Evolutionary conservation across 495 filamentous ascomycete species (phyloP), one percentile per base, ranked within the genome.

Genomic region (Jackrogersella multiformis): DNA sequence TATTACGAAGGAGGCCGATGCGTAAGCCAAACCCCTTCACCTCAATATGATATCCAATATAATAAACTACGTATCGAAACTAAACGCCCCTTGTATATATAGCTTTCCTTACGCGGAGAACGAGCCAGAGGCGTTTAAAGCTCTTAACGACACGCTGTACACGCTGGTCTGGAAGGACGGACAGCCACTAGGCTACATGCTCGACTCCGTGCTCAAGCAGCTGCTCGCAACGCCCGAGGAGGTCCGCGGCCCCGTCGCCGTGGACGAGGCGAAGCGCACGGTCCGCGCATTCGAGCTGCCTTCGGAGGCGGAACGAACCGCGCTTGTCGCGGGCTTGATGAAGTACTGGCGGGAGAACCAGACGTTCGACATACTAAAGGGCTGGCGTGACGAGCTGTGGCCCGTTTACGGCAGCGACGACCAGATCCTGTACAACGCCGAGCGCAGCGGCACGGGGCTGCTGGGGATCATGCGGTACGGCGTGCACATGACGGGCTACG

Each of bases 331-430:
- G 0, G 69, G 77, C 35, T 88, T 91, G 4, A 82, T 88, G 30
- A 71, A 77, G 1, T 84, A 87, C 67, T 92, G 92, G 80, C 87
- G 88, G 26, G 76, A 84, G 24, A 82, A 84, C 21, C 74, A 81
- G 12, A 84, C 79, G 0, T 98, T 98, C 74, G 78, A 85, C 45
- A 77, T 96, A 1, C 82, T 97, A 26, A 81, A 80, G 13, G 92
- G 92, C 62, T 99, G 95, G 95, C 84, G 96, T 36, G 79, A 94
- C 67, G 95, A 99, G 79, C 78, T 89, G 30, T 99, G 97, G 79
- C 86, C 92, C 0, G 85, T 97, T 12, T 95, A 91, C 68, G 91
- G 86, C 0, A 86, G 82, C 4, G 76, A 78, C 5, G 79, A 83
- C 6, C 83, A 90, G 69, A 78, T 91, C 32, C 76, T 93, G 3